Percentiles rank a stretch among this genome's conserved stretches.
Evolutionary conservation across 225 moss, liverwort and hornwort genomes (phyloP).

Genomic region (Climacium dendroides): DNA sequence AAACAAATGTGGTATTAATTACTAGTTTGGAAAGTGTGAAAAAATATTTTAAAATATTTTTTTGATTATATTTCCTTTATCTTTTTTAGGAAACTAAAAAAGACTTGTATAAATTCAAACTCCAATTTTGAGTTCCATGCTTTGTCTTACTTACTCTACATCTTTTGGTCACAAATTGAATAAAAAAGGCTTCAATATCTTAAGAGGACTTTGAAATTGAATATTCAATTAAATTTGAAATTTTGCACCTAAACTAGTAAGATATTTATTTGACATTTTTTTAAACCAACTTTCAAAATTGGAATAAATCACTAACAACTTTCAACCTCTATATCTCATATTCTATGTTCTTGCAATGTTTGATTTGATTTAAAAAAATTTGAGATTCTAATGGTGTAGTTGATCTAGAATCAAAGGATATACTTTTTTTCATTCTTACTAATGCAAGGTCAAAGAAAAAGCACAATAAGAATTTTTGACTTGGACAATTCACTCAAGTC

Average conservation of each 20-base stretch:
- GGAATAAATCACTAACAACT: not conserved
- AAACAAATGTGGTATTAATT: not conserved
- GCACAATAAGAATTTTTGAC: rapidly evolving
- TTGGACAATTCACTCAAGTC: not conserved
- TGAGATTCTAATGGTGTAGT: not conserved
- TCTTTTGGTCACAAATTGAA: not conserved
- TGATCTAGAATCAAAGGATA: not conserved
- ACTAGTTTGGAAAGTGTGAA: not conserved
- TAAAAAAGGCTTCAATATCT: too few species aligned
- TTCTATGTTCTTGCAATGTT: not conserved
- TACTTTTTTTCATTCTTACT: not conserved
- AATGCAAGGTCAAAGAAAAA: not conserved
- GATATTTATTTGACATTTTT: too few species aligned
- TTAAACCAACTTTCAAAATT: not conserved
- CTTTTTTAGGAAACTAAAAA: not conserved
- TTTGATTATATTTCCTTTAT: too few species aligned
- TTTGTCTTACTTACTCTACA: not conserved
- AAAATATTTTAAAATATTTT: too few species aligned
- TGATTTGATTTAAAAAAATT: not conserved
- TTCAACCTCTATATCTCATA: not conserved
- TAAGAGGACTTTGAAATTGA: not conserved
- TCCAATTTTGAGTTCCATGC: not conserved
- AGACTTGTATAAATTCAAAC: not conserved
- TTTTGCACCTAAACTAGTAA: not conserved
- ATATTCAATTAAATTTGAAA: not conserved